These are phyloP conservation scores for Dioscorea alata DNA, from an alignment of 106 monocot genomes.

Conservation along the genomic window DNA sequence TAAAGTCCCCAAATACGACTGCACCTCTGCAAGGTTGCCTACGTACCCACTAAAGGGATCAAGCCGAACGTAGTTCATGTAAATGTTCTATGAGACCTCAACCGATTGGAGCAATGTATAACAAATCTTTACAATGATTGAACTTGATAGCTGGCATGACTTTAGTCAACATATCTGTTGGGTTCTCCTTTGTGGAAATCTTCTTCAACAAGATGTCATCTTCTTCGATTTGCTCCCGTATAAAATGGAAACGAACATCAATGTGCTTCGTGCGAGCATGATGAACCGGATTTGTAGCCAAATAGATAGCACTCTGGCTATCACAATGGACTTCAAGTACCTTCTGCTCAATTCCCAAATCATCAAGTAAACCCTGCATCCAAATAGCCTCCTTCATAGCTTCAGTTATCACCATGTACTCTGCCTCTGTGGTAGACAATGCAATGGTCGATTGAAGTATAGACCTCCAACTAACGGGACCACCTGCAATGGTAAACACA, in stretches of 20 bases:
- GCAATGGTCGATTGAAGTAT: not conserved
- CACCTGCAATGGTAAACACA: not conserved
- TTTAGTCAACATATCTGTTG: no score
- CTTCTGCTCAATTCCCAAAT: not conserved
- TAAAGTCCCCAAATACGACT: no score
- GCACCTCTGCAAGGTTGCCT: no score
- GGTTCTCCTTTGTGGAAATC: no score
- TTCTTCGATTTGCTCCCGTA: not conserved
- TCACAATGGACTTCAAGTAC: not conserved
- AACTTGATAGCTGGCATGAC: no score
- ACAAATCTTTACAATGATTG: no score
- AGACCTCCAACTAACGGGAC: not conserved
- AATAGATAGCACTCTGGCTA: not conserved
- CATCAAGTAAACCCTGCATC: not conserved
- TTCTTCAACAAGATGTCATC: no score
- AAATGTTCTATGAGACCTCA: no score
- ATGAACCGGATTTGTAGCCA: not conserved
- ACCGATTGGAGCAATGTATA: no score
- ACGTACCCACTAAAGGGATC: no score
- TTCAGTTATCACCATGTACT: not conserved
- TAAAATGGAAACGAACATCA: not conserved
- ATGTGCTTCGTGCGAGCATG: slow-evolving; percentile 1
- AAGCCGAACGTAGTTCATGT: no score
- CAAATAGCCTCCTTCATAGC: not conserved
- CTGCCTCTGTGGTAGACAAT: not conserved